Evolutionary conservation across 108 stramenopile genomes (phyloP), one percentile per base, ranked within the genome.

Genomic region (Craspedostauros australis): DNA sequence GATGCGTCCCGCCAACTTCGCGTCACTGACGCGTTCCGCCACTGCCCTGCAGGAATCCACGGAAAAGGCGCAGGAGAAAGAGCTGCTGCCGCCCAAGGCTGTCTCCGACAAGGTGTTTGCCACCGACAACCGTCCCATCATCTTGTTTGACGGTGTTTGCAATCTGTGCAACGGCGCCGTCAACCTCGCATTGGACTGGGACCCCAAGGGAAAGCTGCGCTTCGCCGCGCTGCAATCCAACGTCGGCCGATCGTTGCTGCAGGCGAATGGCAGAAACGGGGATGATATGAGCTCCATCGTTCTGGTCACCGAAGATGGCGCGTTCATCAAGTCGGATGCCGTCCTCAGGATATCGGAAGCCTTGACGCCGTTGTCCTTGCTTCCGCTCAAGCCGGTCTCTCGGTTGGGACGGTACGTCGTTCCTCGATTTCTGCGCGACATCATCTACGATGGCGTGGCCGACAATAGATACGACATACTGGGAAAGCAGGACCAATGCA

Each of bases 241-340:
- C 21, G 78, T 84, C 5, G 88, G 88, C 28, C 54, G 58, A 41
- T 45, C 77, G 9, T 62, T 90, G 14, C 30, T 90, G 1, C 64
- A 70, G 40, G 50, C 51, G 0, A 65, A 73, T 54, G 88, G 84
- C 2, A 63, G 72, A 52, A 51, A 66, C 19, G 77, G 82, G 1
- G 65, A 90, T 46, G 84, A 90, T 66, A 86, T 90, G 23, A 72
- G 70, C 39, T 77, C 75, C 36, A 82, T 90, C 48, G 84, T 90
- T 7, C 38, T 90, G 7, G 82, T 90, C 16, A 84, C 77, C 26
- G 39, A 44, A 0, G 48, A 37, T 44, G 73, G 76, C 15, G 79
- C 75, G 0, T 86, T 62, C 54, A 43, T 67, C 37, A 86, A 89
- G 48, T 79, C 77, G 14, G 84, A 82, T 65, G 79, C 80, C 0